Evolutionary conservation across 1,284 basidiomycete species (phyloP).

Genomic region (Boletus smithii): DNA sequence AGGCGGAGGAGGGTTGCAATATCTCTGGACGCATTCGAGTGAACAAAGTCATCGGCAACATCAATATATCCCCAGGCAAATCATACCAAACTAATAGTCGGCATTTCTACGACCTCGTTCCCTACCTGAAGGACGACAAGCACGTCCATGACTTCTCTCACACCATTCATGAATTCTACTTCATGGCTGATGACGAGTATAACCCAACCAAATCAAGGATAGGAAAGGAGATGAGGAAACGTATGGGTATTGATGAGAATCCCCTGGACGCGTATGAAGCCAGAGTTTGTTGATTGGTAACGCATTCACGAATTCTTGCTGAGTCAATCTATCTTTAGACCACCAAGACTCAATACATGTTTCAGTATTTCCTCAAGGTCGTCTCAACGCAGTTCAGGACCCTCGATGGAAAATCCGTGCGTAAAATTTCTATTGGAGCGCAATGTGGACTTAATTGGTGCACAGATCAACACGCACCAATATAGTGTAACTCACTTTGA

Average conservation of each 20-base stretch:
- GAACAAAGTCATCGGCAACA: slow-evolving; percentile 95
- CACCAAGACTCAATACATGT: slow-evolving; percentile 78
- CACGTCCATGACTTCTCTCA: slow-evolving; percentile 95
- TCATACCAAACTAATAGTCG: slow-evolving; percentile 88
- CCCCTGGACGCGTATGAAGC: slow-evolving; percentile 76
- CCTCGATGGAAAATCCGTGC: slow-evolving; percentile 68
- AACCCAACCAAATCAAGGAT: slow-evolving; percentile 60
- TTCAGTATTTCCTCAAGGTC: slow-evolving; percentile 97
- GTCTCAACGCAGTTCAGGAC: slow-evolving; percentile 89
- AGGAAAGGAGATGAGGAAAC: slow-evolving; percentile 68
- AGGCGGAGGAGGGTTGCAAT: slow-evolving; percentile 93
- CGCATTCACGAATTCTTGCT: slow-evolving; percentile 4
- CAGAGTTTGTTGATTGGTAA: slow-evolving; percentile 44
- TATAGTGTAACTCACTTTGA: slow-evolving; percentile 97
- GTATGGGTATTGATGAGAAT: slow-evolving; percentile 72
- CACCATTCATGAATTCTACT: slow-evolving; percentile 77
- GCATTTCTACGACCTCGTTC: slow-evolving; percentile 91
- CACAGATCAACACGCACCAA: slow-evolving; percentile 77
- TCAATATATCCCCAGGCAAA: slow-evolving; percentile 85
- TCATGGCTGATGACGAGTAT: slow-evolving; percentile 81
- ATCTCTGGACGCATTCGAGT: slow-evolving; percentile 88
- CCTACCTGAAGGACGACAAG: slow-evolving; percentile 86
- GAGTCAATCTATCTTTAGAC: slow-evolving; percentile 42
- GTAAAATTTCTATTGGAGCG: slow-evolving; percentile 23
- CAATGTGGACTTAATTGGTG: slow-evolving; percentile 6